Base-by-base conservation (phyloP, 2,329 filamentous ascomycete genomes). In the Aspergillus sp. region DNA sequence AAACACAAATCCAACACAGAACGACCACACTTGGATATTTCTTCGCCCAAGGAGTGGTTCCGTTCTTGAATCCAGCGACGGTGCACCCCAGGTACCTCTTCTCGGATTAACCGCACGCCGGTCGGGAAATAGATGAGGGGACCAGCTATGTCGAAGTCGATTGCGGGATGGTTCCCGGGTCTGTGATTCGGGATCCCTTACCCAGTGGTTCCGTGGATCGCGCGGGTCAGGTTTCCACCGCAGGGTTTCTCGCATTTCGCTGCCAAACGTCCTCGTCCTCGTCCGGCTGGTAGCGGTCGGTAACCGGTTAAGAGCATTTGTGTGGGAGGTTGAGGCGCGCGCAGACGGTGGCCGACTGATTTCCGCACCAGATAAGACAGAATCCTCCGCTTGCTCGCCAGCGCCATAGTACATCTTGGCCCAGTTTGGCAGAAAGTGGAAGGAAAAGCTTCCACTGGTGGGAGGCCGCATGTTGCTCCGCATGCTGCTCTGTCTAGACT, bases 1-100 rank as follows among this genome's bases (percentile, higher is more conserved):
- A 70, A 92, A 86, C 50, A 94, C 78, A 70, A 96, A 96, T 23
- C 92, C 92, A 50, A 89, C 44, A 58, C 88, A 86, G 76, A 96
- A 96, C 52, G 91, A 79, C 55, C 89, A 80, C 30, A 94, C 83
- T 74, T 96, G 92, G 50, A 87, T 78, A 70, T 93, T 93, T 62
- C 90, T 84, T 64, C 85, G 84, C 54, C 87, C 88, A 64, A 89
- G 82, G 3, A 86, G 70, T 15, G 84, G 82, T 38, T 84, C 85
- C 41, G 87, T 85, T 2, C 84, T 84, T 76, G 88, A 90, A 61
- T 87, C 85, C 21, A 90, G 78, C 1, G 87, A 88, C 1, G 91
- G 91, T 1, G 91, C 87, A 62, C 88, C 86, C 90, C 91, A 95
- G 15, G 87, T 81, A 70, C 85, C 89, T 39, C 66, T 77, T 61